A percentile compares a stretch with the other conserved stretches of the same genome.
These are phyloP conservation scores for Pseudonitzschia delicatissima DNA, from an alignment of 108 stramenopile genomes.

Conservation along the genomic window DNA sequence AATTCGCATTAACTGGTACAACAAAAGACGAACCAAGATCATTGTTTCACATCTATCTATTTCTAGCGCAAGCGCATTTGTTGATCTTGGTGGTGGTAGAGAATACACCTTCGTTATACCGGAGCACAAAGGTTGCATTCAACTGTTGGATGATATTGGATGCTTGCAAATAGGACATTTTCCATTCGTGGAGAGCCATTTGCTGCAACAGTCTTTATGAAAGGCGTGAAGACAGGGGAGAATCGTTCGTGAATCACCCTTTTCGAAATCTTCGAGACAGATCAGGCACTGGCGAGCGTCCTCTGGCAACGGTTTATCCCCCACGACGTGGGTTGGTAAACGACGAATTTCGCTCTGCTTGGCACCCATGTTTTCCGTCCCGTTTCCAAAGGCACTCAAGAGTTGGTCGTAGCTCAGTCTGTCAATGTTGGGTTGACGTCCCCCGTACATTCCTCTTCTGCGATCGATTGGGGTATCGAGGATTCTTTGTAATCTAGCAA, in stretches of 20 bases:
- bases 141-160: constrained; percentile 4
- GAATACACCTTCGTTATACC: too few relatives aligned
- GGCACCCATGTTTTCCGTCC: constrained; percentile 63
- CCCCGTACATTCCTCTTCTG: too few relatives aligned
- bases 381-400: constrained; percentile 58
- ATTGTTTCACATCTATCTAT: too few relatives aligned
- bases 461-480: too few relatives aligned
- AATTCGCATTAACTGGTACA: too few relatives aligned
- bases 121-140: too few relatives aligned
- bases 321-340: constrained; percentile 37
- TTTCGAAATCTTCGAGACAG: constrained; percentile 81
- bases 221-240: constrained; percentile 86
- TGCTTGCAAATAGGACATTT: constrained; percentile 79
- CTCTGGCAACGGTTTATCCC: constrained; percentile 30
- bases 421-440: constrained; percentile 23
- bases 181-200: constrained; percentile 72
- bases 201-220: constrained; percentile 79
- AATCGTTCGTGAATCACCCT: constrained; percentile 64
- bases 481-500: too few relatives aligned
- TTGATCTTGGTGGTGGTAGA: too few relatives aligned
- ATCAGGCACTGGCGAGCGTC: constrained; percentile 71
- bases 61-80: too few relatives aligned
- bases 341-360: constrained; percentile 38
- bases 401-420: constrained; percentile 62
- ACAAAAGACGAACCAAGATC: too few relatives aligned